Conservation (phyloP, 176 grass and related monocot species). For the Oropetium thomaeum region DNA sequence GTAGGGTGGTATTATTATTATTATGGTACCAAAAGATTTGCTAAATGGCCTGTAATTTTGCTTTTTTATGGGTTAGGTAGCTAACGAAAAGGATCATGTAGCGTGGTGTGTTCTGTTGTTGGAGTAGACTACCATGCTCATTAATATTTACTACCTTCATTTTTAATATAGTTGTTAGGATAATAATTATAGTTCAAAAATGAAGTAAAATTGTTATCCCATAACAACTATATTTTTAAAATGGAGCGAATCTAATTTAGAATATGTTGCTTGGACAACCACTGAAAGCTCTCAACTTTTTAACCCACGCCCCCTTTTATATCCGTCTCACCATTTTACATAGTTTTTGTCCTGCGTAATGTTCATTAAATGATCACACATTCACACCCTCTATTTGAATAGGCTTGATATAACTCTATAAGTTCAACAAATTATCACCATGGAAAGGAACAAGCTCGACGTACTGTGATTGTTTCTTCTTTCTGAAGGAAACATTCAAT, state of each 20-base stretch:
- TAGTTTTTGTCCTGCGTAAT: background rate
- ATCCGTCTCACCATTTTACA: background rate
- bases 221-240: no score
- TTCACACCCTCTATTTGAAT: background rate
- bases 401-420: background rate
- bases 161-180: no score
- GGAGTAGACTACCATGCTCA: background rate
- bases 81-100: background rate
- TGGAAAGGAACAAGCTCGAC: background rate
- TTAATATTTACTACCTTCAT: no score
- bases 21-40: background rate
- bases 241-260: no score
- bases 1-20: background rate
- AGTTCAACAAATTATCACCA: background rate
- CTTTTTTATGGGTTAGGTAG: background rate
- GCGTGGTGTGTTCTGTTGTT: background rate
- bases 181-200: no score
- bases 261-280: background rate
- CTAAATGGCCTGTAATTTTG: background rate
- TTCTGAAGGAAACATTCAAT: background rate
- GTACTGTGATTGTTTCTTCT: background rate
- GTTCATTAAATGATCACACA: background rate
- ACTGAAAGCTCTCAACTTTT: background rate
- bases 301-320: background rate
- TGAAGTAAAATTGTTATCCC: no score